These are phyloP conservation scores for Sphagnum fallax DNA, from an alignment of 228 moss, liverwort and hornwort genomes.

Conservation along the genomic window DNA sequence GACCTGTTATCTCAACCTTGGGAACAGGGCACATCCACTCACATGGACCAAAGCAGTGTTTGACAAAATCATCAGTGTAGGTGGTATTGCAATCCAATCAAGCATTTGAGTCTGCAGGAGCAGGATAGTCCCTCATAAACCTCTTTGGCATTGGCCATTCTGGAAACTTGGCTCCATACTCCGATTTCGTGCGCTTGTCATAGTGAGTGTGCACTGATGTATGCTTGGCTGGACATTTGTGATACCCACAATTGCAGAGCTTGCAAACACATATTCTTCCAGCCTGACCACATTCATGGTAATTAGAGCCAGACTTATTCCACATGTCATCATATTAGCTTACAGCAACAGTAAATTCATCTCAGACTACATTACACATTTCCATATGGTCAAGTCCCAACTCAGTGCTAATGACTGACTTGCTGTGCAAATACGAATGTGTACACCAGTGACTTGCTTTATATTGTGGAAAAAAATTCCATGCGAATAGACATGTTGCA, in stretches of 20 bases:
- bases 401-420: too few species aligned
- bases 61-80: slow-evolving; percentile 64
- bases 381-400: too few species aligned
- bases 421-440: too few species aligned
- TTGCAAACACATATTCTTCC: slow-evolving; percentile 67
- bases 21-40: slow-evolving; percentile 20
- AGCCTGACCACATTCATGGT: slow-evolving; percentile 1
- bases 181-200: slow-evolving; percentile 29
- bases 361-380: too few species aligned
- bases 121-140: slow-evolving; percentile 19
- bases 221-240: slow-evolving; percentile 87
- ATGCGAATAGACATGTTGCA: too few species aligned
- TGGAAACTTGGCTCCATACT: slow-evolving; percentile 66
- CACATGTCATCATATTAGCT: too few species aligned
- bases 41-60: slow-evolving; percentile 49
- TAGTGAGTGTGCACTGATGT: slow-evolving; percentile 67
- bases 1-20: slow-evolving; percentile 18
- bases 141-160: slow-evolving; percentile 54
- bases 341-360: too few species aligned
- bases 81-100: slow-evolving; percentile 62
- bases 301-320: neutral
- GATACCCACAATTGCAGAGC: slow-evolving; percentile 73
- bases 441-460: too few species aligned
- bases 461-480: too few species aligned
- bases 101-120: slow-evolving; percentile 10